Evolutionary conservation across 257 asterid species (phyloP), one percentile per base, ranked within the genome.

Genomic region (Gardenia jasminoides): DNA sequence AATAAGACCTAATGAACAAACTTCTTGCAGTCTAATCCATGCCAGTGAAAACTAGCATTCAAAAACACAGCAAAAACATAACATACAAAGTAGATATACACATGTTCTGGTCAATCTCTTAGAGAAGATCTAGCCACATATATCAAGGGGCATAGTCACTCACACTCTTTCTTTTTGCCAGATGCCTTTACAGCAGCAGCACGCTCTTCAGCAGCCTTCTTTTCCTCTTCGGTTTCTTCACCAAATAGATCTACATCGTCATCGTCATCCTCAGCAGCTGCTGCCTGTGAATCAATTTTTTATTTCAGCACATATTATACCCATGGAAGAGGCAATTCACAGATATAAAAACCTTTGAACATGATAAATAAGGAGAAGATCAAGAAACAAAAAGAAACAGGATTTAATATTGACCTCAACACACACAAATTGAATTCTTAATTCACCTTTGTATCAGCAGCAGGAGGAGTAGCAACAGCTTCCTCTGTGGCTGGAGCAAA

Each of bases 171-270:
- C 96, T 96, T 96, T 91, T 96, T 93, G 71, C 81, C 86, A 81
- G 99, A 86, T 28, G 96, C 94, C 90, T 92, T 93, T 11, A 74
- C 88, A 30, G 99, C 88, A 50, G 99, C 98, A 15, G 97, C 96
- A 67, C 97, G 97, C 39, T 84, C 95, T 78, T 93, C 99, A 39
- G 98, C 86, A 75, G 98, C 98, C 78, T 86, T 89, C 88, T 96
- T 96, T 86, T 93, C 99, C 81, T 93, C 99, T 85, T 93, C 99
- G 19, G 99, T 93, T 84, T 94, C 98, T 86, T 94, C 97, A 62
- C 97, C 97, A 78, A 94, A 94, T 84, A 94, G 89, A 81, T 94
- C 98, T 71, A 92, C 94, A 80, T 94, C 99, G 41, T 89, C 94
- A 20, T 89, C 98, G 0, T 92, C 92, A 3, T 88, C 99, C 70